Evolutionary conservation across 1,139 yeast species (phyloP), one percentile per base, ranked within the genome.

Genomic region (Blastobotrys illinoisensis): DNA sequence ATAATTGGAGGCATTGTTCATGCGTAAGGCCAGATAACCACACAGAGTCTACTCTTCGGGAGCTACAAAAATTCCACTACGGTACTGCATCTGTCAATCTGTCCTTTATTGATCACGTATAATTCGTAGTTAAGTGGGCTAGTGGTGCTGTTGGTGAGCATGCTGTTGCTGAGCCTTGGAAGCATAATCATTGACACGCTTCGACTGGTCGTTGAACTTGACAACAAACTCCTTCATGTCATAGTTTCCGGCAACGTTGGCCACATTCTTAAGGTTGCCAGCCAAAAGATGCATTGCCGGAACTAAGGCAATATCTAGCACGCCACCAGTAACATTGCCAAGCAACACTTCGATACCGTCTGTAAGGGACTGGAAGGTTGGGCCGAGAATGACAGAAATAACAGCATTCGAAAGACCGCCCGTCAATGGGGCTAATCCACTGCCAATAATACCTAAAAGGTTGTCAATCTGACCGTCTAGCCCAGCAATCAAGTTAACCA

Each of bases 401-500:
- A 65, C 59, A 1, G 57, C 58, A 53, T 62, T 56, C 16, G 70
- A 60, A 28, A 60, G 44, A 20, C 70, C 69, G 16, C 61, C 55
- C 7, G 69, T 64, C 24, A 61, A 36, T 16, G 67, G 65, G 20
- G 65, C 57, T n/a, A 64, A 54, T 5, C 61, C 61, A 28, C 63
- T 57, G 16, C 64, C 58, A 44, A 65, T 54, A 19, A 60, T 50
- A 3, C 65, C 69, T 47, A 69, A 59, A 5, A 63, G 47, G 53
- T 64, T 65, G 53, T 70, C 72, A 52, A 69, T 62, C 57, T 70
- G 73, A 16, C 69, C 66, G 55, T 69, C 72, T 21, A 68, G 55
- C 32, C 71, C 71, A 26, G 69, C 59, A 49, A 69, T 60, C 40
- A 62, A 55, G 51, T 64, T 62, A 36, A 63, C 58, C 11, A 67